These are phyloP conservation scores for Coffea humblotiana DNA, from an alignment of 305 asterid species.

Conservation along the genomic window DNA sequence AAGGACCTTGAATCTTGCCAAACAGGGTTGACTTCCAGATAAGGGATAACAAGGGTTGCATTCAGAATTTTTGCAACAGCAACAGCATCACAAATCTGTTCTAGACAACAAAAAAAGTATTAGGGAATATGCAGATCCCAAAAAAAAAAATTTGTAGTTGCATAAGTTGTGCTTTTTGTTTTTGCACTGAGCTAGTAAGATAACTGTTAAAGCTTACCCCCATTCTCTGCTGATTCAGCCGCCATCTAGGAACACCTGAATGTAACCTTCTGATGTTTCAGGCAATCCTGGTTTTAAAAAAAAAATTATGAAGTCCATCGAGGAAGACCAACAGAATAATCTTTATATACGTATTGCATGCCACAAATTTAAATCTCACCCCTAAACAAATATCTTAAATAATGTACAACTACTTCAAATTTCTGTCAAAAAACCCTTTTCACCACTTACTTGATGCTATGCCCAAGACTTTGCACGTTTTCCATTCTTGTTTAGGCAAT, in stretches of 20 bases:
- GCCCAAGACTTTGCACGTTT: slow-evolving; percentile 39
- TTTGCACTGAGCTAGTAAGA: neutral
- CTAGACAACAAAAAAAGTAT: slow-evolving; percentile 20
- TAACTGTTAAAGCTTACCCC: slow-evolving; percentile 54
- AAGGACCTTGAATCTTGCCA: slow-evolving; percentile 96
- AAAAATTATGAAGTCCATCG: neutral
- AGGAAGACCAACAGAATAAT: neutral
- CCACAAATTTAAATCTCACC: slow-evolving; percentile 16
- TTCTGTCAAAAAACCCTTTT: slow-evolving; percentile 10
- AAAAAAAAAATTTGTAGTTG: neutral
- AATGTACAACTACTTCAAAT: slow-evolving; percentile 1
- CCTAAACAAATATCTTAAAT: slow-evolving; percentile 22
- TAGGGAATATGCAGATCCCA: slow-evolving; percentile 18
- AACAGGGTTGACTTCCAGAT: slow-evolving; percentile 93
- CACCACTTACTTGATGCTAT: slow-evolving; percentile 46
- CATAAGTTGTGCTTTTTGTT: neutral
- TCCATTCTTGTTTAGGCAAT: slow-evolving; percentile 66
- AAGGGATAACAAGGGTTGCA: slow-evolving; percentile 91
- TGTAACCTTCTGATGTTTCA: slow-evolving; percentile 70
- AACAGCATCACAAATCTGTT: slow-evolving; percentile 96
- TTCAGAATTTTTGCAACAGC: slow-evolving; percentile 94
- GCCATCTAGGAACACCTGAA: slow-evolving; percentile 96
- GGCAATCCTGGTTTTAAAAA: slow-evolving; percentile 50
- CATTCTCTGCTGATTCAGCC: slow-evolving; percentile 99
- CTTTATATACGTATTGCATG: neutral